Base-by-base conservation (phyloP, 192 early-diverging fungal species). In the Backusella australiensis region DNA sequence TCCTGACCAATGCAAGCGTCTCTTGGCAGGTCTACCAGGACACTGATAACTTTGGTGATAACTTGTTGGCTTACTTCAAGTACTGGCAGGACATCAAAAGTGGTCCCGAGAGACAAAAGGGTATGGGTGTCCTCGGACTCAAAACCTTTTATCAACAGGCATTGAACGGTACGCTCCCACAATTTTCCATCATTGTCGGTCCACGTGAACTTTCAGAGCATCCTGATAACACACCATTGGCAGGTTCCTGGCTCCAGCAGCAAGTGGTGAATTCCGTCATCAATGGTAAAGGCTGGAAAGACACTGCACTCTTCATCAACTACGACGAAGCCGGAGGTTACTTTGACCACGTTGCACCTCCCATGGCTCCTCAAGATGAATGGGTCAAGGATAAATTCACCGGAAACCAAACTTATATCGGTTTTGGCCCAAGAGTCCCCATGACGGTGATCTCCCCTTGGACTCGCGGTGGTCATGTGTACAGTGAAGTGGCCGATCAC, bases 221-320 rank as follows among this genome's bases (percentile, higher is more conserved):
- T 38, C 72, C 73, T 17, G 63, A 66, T 5, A 72, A 72, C 36
- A 76, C 68, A 9, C 77, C 77, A n/a, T 19, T 69, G 44, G 77
- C 77, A 15, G 77, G 77, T 52, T 72, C 77, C 41, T 78, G 77
- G 77, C 53, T 78, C 21, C 77, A 78, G 39, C 34, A 74, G 6
- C 72, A 78, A 78, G 77, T 78, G 17, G 77, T 78, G 11, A 74
- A 78, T 41, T 72, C 77, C 34, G 67, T 78, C 6, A 78, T 73
- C 39, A 35, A 72, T 49, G 34, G 71, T 14, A 39, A 63, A 14
- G 21, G 34, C 2, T 78, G 73, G 72, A 74, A 74, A 9, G 15
- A 73, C 26, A 74, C 77, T 49, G 77, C 73, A 6, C 42, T 78
- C n/a, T 74, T 78, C 14, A 78, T 78, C 46, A 78, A 78, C 15